Evolutionary conservation across 805 yeast genomes (phyloP).

Genomic region (Wickerhamiella lipophila): DNA sequence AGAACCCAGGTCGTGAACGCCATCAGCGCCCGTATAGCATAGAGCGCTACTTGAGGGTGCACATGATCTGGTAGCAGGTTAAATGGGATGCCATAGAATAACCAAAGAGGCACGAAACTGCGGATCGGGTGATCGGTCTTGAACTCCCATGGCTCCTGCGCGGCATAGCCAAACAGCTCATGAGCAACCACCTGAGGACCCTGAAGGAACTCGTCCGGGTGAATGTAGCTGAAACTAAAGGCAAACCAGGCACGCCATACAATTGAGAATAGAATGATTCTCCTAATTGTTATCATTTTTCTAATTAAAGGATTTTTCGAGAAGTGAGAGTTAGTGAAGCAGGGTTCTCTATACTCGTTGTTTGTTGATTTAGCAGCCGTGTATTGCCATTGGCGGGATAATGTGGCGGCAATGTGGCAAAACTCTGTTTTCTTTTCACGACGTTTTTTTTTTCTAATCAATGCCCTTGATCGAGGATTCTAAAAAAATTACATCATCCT

Average conservation of each 20-base stretch:
- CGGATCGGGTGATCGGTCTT: conserved; percentile 44
- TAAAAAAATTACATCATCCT: conserved; percentile 8
- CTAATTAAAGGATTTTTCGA: too few relatives aligned
- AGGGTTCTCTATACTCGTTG: too few relatives aligned
- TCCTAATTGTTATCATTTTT: conserved; percentile 8
- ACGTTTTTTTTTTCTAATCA: not conserved
- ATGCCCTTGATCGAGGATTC: too few relatives aligned
- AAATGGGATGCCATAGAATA: conserved; percentile 54
- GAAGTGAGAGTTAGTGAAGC: not conserved
- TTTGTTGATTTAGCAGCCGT: too few relatives aligned
- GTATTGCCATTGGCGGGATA: not conserved
- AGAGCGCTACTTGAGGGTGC: conserved; percentile 41
- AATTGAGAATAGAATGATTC: conserved; percentile 34
- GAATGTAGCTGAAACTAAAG: conserved; percentile 69
- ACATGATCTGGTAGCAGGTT: conserved; percentile 30
- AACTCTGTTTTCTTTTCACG: not conserved
- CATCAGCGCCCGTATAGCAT: conserved; percentile 40
- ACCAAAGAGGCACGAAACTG: conserved; percentile 54
- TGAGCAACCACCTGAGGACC: conserved; percentile 59
- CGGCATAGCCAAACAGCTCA: conserved; percentile 34
- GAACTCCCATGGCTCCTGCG: conserved; percentile 77
- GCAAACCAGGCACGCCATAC: conserved; percentile 44
- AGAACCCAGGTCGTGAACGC: conserved; percentile 30
- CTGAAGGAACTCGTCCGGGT: conserved; percentile 97
- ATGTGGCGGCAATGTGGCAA: too few relatives aligned